phyloP scores from a whole-genome alignment of 805 yeast genomes.

The Sugiyamaella americana region DNA sequence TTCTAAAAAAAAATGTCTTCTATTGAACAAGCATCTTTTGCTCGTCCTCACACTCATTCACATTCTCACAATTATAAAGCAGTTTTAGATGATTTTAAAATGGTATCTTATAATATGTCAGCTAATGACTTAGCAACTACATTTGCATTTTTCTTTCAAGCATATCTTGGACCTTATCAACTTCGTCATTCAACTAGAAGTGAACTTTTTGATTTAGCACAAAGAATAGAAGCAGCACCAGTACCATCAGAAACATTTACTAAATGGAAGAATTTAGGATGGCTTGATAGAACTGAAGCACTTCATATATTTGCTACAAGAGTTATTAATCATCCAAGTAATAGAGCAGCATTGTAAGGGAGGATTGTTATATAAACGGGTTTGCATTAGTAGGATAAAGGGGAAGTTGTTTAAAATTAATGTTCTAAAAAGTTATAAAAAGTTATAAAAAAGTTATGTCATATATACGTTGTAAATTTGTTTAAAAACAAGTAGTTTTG shows the following conservation, averaged over 20 bases:
- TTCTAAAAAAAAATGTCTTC: too few relatives aligned
- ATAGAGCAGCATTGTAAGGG: too few relatives aligned
- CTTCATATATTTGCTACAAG: neutral
- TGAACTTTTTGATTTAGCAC: slow-evolving; percentile 7
- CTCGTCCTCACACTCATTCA: too few relatives aligned
- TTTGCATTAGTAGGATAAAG: too few relatives aligned
- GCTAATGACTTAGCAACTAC: slow-evolving; percentile 8
- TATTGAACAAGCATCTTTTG: too few relatives aligned
- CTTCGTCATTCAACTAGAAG: neutral
- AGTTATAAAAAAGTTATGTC: too few relatives aligned
- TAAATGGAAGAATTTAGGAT: slow-evolving; percentile 7
- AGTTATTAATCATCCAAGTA: neutral
- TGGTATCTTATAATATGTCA: slow-evolving; percentile 5
- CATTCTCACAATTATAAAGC: neutral
- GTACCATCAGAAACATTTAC: slow-evolving; percentile 8
- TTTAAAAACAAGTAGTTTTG: too few relatives aligned
- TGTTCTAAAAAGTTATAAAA: too few relatives aligned
- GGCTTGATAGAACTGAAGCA: slow-evolving; percentile 3
- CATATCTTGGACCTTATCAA: slow-evolving; percentile 6
- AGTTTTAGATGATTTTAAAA: slow-evolving; percentile 2
- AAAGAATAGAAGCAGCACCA: slow-evolving; percentile 4
- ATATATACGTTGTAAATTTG: too few relatives aligned
- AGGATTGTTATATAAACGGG: too few relatives aligned
- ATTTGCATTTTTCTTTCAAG: slow-evolving; percentile 11
- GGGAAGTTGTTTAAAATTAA: too few relatives aligned